phyloP scores from a whole-genome alignment of 2,329 filamentous ascomycete genomes.

The Colletotrichum godetiae region DNA sequence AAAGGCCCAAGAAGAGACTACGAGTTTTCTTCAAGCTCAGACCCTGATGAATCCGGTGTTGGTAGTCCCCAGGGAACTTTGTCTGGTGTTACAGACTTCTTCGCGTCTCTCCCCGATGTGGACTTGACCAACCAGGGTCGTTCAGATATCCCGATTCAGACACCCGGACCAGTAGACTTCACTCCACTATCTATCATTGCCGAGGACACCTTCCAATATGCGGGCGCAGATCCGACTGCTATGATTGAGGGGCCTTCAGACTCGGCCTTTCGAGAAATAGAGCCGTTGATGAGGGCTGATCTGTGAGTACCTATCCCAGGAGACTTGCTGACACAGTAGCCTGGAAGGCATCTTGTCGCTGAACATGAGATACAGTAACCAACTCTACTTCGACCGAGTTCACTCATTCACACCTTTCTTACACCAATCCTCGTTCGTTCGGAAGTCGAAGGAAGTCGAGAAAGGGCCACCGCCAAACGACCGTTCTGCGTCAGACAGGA shows the following conservation, averaged over 20 bases:
- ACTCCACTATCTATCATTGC: background rate
- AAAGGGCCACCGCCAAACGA: background rate
- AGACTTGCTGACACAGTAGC: background rate
- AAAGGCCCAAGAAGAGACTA: background rate
- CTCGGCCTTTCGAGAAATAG: background rate
- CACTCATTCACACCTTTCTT: background rate
- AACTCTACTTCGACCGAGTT: background rate
- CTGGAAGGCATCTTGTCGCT: background rate
- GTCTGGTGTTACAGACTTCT: background rate
- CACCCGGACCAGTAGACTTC: background rate
- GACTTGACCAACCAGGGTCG: background rate
- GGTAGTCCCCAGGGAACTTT: background rate
- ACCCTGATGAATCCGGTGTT: background rate
- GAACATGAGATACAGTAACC: background rate
- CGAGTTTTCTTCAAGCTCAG: background rate
- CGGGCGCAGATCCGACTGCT: background rate
- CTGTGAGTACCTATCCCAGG: background rate
- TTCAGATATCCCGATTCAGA: background rate
- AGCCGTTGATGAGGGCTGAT: background rate
- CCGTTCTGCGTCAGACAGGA: background rate
- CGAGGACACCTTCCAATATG: background rate
- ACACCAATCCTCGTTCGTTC: background rate
- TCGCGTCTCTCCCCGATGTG: background rate
- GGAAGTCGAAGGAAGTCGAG: background rate
- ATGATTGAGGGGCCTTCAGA: too few relatives aligned